phyloP scores from a whole-genome alignment of 139 green algal genomes.

The Chlamydomonas asymmetrica region DNA sequence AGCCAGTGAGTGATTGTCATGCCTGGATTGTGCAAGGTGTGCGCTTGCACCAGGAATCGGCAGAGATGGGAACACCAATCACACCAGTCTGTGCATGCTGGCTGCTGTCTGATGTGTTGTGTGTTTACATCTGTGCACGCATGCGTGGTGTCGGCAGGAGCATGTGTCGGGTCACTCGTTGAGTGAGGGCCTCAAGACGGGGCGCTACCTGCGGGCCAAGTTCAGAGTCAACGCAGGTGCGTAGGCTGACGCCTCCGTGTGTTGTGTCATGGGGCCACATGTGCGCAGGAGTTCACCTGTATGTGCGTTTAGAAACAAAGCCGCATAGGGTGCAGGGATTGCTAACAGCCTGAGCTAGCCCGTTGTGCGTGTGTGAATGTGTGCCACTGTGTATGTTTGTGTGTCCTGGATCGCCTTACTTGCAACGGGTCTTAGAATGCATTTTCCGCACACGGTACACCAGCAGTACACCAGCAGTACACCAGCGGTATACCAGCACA shows the following conservation, averaged over 20 bases:
- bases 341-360: neutral
- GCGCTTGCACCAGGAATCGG: neutral
- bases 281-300: neutral
- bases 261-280: neutral
- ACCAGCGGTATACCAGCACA: neutral
- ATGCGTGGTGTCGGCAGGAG: neutral
- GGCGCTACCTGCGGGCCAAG: constrained; percentile 20
- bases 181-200: constrained; percentile 26
- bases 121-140: neutral
- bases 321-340: neutral
- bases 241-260: neutral
- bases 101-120: neutral
- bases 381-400: neutral
- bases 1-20: neutral
- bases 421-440: no score
- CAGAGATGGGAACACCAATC: neutral
- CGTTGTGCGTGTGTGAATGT: neutral
- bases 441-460: no score
- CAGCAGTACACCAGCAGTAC: neutral
- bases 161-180: constrained; percentile 10
- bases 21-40: neutral
- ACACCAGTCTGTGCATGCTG: neutral
- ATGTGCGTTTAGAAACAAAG: neutral
- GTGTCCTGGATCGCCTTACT: neutral
- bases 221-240: constrained; percentile 10